Conservation (phyloP, 345 rosid species). For the Lumnitzera racemosa region DNA sequence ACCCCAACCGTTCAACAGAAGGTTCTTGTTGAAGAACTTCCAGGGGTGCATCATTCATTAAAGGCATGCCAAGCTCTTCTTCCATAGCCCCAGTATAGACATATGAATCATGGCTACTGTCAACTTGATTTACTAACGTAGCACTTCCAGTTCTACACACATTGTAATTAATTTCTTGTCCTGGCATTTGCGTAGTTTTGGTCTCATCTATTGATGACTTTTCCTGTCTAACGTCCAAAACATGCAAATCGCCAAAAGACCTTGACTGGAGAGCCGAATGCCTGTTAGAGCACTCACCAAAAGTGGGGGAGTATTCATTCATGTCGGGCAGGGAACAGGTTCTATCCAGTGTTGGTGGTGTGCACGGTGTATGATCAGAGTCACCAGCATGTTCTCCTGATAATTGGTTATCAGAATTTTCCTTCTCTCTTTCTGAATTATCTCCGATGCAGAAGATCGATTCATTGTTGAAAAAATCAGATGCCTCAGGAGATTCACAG, state of each 20-base stretch:
- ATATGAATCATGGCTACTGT: constrained; percentile 41
- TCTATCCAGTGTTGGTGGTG: constrained; percentile 30
- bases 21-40: constrained; percentile 35
- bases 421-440: constrained; percentile 43
- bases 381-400: constrained; percentile 35
- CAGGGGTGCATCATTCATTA: constrained; percentile 35
- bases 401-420: constrained; percentile 27
- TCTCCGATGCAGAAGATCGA: constrained; percentile 63
- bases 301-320: constrained; percentile 16
- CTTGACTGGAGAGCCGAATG: constrained; percentile 33
- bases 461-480: constrained; percentile 27
- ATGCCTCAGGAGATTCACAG: constrained; percentile 37
- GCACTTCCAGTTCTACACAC: constrained; percentile 19
- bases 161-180: constrained; percentile 25
- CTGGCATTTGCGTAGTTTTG: constrained; percentile 18
- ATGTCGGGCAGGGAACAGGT: constrained; percentile 56
- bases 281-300: constrained; percentile 27
- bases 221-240: constrained; percentile 23
- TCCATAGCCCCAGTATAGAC: constrained; percentile 49
- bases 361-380: constrained; percentile 29
- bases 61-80: constrained; percentile 76
- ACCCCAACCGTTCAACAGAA: constrained; percentile 25
- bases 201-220: constrained; percentile 30
- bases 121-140: constrained; percentile 29
- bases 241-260: constrained; percentile 54